Evolutionary conservation across 768 basidiomycete species (phyloP).

Genomic region (Pluteus cervinus): DNA sequence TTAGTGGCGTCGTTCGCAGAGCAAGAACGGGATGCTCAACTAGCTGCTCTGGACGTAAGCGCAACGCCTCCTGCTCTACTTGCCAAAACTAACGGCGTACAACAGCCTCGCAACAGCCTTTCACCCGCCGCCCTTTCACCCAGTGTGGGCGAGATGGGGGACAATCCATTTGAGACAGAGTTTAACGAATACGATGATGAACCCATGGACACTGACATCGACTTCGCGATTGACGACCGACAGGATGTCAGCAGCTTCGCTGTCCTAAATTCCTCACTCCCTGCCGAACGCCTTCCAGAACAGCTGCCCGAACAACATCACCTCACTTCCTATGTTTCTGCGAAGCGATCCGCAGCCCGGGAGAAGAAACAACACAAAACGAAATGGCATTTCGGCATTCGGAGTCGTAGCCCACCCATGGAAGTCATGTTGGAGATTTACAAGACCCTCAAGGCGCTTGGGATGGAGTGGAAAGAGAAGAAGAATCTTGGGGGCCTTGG

Average conservation of each 20-base stretch:
- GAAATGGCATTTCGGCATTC: conserved; percentile 98
- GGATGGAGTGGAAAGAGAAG: conserved; percentile 98
- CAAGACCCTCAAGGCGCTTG: conserved; percentile 79
- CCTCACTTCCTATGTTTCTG: conserved; percentile 61
- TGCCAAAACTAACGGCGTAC: conserved; percentile 7
- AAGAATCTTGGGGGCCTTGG: conserved; percentile 69
- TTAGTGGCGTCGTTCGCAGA: conserved; percentile 75
- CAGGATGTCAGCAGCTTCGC: conserved; percentile 63
- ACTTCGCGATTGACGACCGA: conserved; percentile 23
- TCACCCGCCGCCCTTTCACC: conserved; percentile 68
- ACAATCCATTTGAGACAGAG: conserved; percentile 78
- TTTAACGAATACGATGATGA: conserved; percentile 63
- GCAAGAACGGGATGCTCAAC: conserved; percentile 77
- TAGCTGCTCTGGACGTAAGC: conserved; percentile 77
- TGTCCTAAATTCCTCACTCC: conserved; percentile 83
- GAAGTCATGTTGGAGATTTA: conserved; percentile 99
- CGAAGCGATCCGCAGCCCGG: conserved; percentile 37
- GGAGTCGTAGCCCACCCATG: conserved; percentile 92
- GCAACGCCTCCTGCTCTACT: conserved; percentile 5
- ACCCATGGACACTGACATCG: conserved; percentile 33
- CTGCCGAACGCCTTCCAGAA: too few relatives aligned
- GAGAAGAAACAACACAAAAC: conserved; percentile 75
- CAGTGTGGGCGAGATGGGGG: conserved; percentile 52
- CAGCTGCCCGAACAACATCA: conserved; percentile 60
- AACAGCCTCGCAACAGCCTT: conserved; percentile 61